Evolutionary conservation across 331 rosid genomes (phyloP).

Genomic region (Ulmus americana): DNA sequence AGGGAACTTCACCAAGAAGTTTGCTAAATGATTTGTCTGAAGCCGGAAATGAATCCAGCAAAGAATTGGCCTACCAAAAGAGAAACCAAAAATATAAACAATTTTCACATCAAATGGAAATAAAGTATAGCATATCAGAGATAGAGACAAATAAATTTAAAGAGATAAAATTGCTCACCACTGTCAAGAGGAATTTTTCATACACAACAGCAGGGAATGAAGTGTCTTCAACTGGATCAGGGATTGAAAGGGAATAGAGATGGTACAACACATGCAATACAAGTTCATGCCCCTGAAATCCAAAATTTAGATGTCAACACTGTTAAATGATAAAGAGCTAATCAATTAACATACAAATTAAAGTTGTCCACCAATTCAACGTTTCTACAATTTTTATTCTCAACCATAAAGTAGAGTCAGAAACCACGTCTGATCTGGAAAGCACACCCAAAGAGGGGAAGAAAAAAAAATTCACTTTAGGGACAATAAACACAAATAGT

Average conservation of each 20-base stretch:
- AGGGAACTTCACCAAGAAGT: conserved; percentile 93
- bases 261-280: conserved; percentile 79
- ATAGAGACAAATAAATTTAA: conserved; percentile 11
- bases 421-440: too few species aligned
- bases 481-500: too few species aligned
- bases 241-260: conserved; percentile 53
- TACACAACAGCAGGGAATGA: conserved; percentile 58
- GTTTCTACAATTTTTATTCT: too few species aligned
- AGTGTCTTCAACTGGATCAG: conserved; percentile 50
- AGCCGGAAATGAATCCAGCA: conserved; percentile 82
- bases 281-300: conserved; percentile 91
- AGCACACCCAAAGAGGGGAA: too few species aligned
- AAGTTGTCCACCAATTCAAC: too few species aligned
- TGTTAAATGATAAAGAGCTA: neutral
- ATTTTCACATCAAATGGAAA: conserved; percentile 18
- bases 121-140: neutral
- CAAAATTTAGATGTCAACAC: conserved; percentile 20
- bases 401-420: too few species aligned
- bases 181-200: conserved; percentile 76
- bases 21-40: conserved; percentile 92
- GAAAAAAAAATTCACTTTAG: too few species aligned
- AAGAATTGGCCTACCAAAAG: conserved; percentile 58
- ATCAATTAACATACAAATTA: neutral
- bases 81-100: conserved; percentile 16
- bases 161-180: conserved; percentile 49